Conservation (phyloP, 257 asterid species). For the Solanum clarkiae region DNA sequence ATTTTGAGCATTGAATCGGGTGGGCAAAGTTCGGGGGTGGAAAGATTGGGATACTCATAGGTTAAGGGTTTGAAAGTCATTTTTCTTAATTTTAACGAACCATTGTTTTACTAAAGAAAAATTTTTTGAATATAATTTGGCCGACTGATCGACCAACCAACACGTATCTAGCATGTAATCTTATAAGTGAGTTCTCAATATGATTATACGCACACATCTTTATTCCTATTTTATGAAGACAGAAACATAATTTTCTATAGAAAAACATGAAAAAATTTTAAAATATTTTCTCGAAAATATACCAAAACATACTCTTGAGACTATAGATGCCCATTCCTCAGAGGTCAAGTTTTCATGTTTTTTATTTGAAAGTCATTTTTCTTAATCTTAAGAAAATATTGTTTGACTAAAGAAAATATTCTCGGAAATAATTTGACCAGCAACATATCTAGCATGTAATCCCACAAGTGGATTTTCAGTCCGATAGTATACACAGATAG, state of each 20-base stretch:
- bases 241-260: background rate
- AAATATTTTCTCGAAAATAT: background rate
- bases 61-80: background rate
- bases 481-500: too few species aligned
- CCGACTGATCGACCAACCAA: background rate
- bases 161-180: background rate
- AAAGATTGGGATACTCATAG: background rate
- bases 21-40: background rate
- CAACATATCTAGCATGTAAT: too few species aligned
- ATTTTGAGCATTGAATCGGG: background rate
- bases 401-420: too few species aligned
- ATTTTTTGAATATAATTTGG: background rate
- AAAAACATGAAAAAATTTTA: background rate
- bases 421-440: too few species aligned
- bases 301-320: background rate
- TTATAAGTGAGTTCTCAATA: background rate
- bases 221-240: background rate
- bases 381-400: too few species aligned
- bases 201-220: background rate
- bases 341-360: background rate
- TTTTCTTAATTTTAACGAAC: background rate
- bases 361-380: background rate
- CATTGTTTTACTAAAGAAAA: background rate
- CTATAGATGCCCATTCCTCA: constrained; percentile 21
- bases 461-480: too few species aligned